Percentiles rank a stretch among this genome's conserved stretches.
Conservation (phyloP, 225 moss, liverwort and hornwort genomes). For the Bryum argenteum region DNA sequence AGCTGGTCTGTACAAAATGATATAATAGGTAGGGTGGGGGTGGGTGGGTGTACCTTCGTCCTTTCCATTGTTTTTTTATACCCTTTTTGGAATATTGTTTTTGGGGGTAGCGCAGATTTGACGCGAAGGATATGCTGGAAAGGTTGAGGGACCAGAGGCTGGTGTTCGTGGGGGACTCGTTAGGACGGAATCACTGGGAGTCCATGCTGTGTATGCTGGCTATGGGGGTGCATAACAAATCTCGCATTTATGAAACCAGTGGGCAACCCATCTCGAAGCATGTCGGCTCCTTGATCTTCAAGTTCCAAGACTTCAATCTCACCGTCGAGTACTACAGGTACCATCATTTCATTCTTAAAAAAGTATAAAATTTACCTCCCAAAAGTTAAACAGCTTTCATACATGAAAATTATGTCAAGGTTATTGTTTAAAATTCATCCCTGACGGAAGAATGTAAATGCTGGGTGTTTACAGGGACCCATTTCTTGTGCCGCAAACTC, state of each 20-base stretch:
- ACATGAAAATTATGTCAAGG: no score
- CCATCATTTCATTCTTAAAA: no score
- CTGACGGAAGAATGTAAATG: no score
- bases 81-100: not conserved
- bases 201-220: slow-evolving; percentile 88
- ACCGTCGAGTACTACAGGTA: slow-evolving; percentile 74
- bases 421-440: no score
- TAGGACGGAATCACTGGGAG: slow-evolving; percentile 97
- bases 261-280: slow-evolving; percentile 76
- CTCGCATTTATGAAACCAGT: slow-evolving; percentile 63
- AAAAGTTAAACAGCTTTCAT: no score
- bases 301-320: slow-evolving; percentile 73
- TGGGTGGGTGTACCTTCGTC: no score
- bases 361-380: no score
- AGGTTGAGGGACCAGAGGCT: slow-evolving; percentile 58
- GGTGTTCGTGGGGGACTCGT: slow-evolving; percentile 82
- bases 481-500: slow-evolving; percentile 71
- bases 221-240: slow-evolving; percentile 58
- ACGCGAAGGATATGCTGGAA: slow-evolving; percentile 63
- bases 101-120: slow-evolving; percentile 47
- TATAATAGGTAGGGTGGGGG: no score
- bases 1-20: no score
- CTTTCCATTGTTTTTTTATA: no score
- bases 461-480: slow-evolving; percentile 46
- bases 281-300: slow-evolving; percentile 58